Evolutionary conservation across 2,329 filamentous ascomycete genomes (phyloP), one percentile per base, ranked within the genome.

Genomic region (Scolecobasidium constrictum): DNA sequence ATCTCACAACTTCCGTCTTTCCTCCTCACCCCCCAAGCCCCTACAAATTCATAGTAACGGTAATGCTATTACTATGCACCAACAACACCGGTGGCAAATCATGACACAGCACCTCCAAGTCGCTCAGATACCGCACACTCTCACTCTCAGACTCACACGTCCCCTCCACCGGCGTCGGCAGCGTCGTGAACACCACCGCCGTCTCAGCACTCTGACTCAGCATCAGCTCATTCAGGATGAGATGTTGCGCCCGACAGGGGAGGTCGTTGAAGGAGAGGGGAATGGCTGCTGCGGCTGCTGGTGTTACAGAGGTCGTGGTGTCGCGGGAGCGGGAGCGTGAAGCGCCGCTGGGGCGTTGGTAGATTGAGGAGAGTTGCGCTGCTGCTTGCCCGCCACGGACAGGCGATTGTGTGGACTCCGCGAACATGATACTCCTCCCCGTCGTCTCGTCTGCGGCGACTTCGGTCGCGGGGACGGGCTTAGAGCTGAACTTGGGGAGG

Each of bases 21-120:
- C n/a, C n/a, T n/a, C n/a, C n/a, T n/a, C n/a, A n/a, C n/a, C n/a
- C n/a, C n/a, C n/a, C n/a, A n/a, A n/a, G 26, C 23, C 38, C 9
- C 18, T 38, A 31, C 16, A 86, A 61, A 57, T 79, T 83, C 54
- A 83, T 83, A 5, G 83, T 93, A 37, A 93, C 86, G 13, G 85
- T 93, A 82, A 93, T 87, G 54, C 80, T 86, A 61, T 93, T 93
- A 60, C 83, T 87, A 61, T 93, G 73, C 31, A 94, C 83, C 58
- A 94, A 65, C 53, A 93, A 59, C 36, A 78, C 77, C 1, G 86
- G 86, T 20, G 86, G 85, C 47, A 90, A 64, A 9, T 76, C 81
- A 53, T 81, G 75, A 58, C 83, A 90, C 45, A 94, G 62, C 2
- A 92, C 75, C 59, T 92, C 83, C 46, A 90, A 67, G 59, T 87